Conservation (phyloP, 768 basidiomycete species). For the Russula ochroleuca region DNA sequence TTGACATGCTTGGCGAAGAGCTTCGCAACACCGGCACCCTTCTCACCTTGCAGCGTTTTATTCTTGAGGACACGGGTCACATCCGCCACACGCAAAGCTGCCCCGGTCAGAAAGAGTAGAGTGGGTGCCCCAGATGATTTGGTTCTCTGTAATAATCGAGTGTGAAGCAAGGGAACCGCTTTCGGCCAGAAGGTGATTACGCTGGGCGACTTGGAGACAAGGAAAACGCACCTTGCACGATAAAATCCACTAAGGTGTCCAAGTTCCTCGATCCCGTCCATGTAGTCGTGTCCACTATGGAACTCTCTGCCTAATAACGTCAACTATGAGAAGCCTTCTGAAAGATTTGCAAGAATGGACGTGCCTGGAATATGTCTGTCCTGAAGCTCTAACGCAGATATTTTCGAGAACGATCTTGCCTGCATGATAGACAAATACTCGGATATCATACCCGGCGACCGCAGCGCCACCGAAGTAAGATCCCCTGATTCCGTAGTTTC, state of each 20-base stretch:
- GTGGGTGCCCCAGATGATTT: constrained; percentile 83
- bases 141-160: constrained; percentile 68
- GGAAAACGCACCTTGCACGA: constrained; percentile 54
- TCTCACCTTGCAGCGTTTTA: constrained; percentile 67
- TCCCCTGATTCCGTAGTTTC: constrained; percentile 41
- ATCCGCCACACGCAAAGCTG: constrained; percentile 91
- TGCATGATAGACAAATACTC: constrained; percentile 65
- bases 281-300: constrained; percentile 69
- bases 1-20: constrained; percentile 96
- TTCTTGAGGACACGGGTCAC: constrained; percentile 70
- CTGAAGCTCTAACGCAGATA: constrained; percentile 73
- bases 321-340: constrained; percentile 42
- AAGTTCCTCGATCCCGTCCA: constrained; percentile 72
- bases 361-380: constrained; percentile 76
- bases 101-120: constrained; percentile 75
- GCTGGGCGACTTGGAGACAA: neutral
- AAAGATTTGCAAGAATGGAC: constrained; percentile 30
- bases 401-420: constrained; percentile 59
- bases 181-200: constrained; percentile 7
- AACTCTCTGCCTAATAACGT: constrained; percentile 54
- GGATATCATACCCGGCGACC: constrained; percentile 53
- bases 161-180: constrained; percentile 66
- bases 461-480: constrained; percentile 48
- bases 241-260: constrained; percentile 69
- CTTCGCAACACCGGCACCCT: constrained; percentile 89